phyloP scores from a whole-genome alignment of 2,329 filamentous ascomycete species.

The Fusarium torreyae region DNA sequence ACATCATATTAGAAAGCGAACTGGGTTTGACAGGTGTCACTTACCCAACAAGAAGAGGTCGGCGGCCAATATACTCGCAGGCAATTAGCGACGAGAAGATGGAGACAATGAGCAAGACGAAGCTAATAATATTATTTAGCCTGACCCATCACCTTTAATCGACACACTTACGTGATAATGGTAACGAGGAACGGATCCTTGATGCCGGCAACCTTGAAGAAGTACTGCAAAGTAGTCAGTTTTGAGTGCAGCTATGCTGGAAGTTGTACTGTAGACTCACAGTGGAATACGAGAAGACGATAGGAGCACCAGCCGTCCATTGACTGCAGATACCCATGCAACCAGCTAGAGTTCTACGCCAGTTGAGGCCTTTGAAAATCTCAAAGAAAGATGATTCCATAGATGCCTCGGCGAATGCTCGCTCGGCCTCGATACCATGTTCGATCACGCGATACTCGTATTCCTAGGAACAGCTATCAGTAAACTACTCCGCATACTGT shows the following conservation, averaged over 20 bases:
- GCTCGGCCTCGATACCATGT: not conserved
- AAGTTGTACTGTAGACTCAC: not conserved
- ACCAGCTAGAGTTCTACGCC: constrained; percentile 26
- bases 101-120: too few relatives aligned
- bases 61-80: too few relatives aligned
- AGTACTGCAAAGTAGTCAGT: not conserved
- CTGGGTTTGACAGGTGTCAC: too few relatives aligned
- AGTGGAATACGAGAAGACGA: constrained; percentile 21
- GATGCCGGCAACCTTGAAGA: constrained; percentile 3
- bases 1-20: too few relatives aligned
- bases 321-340: constrained; percentile 33
- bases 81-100: too few relatives aligned
- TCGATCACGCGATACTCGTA: too few relatives aligned
- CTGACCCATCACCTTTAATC: too few relatives aligned
- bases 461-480: too few relatives aligned
- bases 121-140: too few relatives aligned
- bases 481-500: too few relatives aligned
- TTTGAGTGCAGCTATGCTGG: not conserved
- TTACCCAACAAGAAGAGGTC: too few relatives aligned
- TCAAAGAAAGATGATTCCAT: constrained; percentile 20
- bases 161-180: constrained; percentile 2
- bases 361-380: constrained; percentile 20
- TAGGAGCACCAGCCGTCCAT: constrained; percentile 26
- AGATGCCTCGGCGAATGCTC: not conserved
- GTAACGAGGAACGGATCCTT: constrained; percentile 2